Base-by-base conservation (phyloP, 441 rosid species). In the Francoa sonchifolia region DNA sequence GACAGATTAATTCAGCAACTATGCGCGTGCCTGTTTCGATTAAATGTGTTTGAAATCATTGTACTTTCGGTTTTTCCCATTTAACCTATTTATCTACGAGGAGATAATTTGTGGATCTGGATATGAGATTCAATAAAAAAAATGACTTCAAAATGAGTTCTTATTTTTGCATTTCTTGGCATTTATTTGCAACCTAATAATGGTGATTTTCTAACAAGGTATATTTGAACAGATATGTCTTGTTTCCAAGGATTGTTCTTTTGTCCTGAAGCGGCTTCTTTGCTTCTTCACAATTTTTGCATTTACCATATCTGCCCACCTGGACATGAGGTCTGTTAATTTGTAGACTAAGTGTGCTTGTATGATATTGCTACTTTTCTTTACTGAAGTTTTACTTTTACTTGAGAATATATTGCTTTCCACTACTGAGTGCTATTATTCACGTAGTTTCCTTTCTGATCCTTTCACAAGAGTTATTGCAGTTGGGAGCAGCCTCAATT, bases 271-370 rank as follows among this genome's bases (percentile, higher is more conserved):
- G 92, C 96, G 42, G 70, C 79, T 63, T 85, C 98, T 17, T 71
- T 89, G 69, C 77, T 89, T 14, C 89, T 85, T 14, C 86, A 85
- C 73, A 89, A 85, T 69, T 89, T 89, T 54, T 85, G 98, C 66
- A 66, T 82, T 54, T 89, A 85, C 60, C 98, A 85, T 52, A 82
- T 89, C 47, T 73, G 72, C 65, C 96, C 98, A 44, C 90, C 94
- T 42, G 96, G 96, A 50, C 98, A 89, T 31, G 89, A 85, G 96
- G 96, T 85, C 70, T 61, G 88, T 69, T 36, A 66, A 53, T 42
- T 58, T 47, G 44, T 52, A 33, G 46, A 55, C 55, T 66, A 20
- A 46, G 17, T 11, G 12, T 36, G 11, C 10, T 9, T 15, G 8
- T 34, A 14, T 27, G 39, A 45, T 39, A 9, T 2, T 21, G 37